A percentile compares a stretch with the other conserved stretches of the same genome.
These are phyloP conservation scores for Podila verticillata DNA, from an alignment of 192 early-diverging fungal genomes.

Conservation along the genomic window DNA sequence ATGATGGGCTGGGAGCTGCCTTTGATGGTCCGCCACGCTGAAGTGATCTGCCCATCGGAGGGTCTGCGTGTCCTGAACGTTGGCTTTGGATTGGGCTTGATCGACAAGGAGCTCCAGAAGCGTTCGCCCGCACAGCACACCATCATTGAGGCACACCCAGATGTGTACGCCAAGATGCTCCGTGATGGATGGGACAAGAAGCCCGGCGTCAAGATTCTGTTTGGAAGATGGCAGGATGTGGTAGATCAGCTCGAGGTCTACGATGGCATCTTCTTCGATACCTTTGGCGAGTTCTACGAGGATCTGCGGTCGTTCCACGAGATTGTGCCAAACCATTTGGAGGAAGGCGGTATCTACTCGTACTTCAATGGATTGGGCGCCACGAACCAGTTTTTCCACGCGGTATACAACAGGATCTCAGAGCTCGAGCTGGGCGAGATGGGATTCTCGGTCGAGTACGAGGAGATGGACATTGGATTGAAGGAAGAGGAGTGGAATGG, in stretches of 20 bases:
- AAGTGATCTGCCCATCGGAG: conserved; percentile 72
- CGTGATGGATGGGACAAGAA: conserved; percentile 88
- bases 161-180: conserved; percentile 91
- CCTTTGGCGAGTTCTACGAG: conserved; percentile 94
- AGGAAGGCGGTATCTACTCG: conserved; percentile 84
- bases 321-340: conserved; percentile 76
- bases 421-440: conserved; percentile 84
- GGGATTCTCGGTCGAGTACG: conserved; percentile 79
- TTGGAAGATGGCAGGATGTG: conserved; percentile 94
- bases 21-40: conserved; percentile 89
- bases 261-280: conserved; percentile 97
- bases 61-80: conserved; percentile 75
- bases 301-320: conserved; percentile 80
- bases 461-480: conserved; percentile 77
- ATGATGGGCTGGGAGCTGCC: conserved; percentile 99
- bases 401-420: conserved; percentile 89
- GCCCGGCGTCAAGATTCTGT: conserved; percentile 82
- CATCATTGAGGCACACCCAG: conserved; percentile 98
- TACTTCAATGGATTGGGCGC: conserved; percentile 97
- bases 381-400: conserved; percentile 96
- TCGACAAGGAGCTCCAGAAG: conserved; percentile 86
- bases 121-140: conserved; percentile 77
- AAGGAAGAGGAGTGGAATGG: conserved; percentile 92
- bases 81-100: conserved; percentile 93
- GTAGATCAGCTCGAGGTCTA: conserved; percentile 77